Base-by-base conservation (phyloP, 108 stramenopile species). In the Cylindrotheca closterium region DNA sequence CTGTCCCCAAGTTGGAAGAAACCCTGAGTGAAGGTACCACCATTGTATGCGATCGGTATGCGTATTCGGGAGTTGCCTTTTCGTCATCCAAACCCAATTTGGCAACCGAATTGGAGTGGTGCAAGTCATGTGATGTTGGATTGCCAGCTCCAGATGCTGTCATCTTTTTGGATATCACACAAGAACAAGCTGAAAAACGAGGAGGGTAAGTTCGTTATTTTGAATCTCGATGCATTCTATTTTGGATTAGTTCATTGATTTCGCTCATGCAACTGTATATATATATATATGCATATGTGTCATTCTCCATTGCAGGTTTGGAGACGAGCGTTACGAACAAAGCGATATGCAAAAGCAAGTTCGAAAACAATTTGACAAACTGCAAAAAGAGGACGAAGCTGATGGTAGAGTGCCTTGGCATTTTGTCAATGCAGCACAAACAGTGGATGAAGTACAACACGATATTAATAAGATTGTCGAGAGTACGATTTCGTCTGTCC, bases 1-100 rank as follows among this genome's bases (percentile, higher is more conserved):
- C 87, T 21, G 86, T 80, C 4, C 81, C 87, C 27, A 71, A 65
- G 42, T 55, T 96, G 28, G 53, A 51, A 17, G 26, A 73, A 30
- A 59, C 74, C 22, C 72, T 98, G 33, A 65, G 70, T 4, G 63
- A 60, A n/a, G 90, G 93, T 30, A 81, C 71, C 28, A 86, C 88
- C 28, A 56, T 98, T 28, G 71, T 99, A 15, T 99, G 98, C 58
- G 98, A 99, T 75, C 80, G 96, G 37, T 99, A 99, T 79, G 96
- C 96, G 21, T 96, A 98, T 72, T 91, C 88, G 34, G 99, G 98
- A 28, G 98, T 99, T 23, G 98, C 98, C 21, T 99, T 99, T 82
- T 91, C 93, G 0, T 86, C 94, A 22, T 88, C 97, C 69, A 99
- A 99, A 71, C 47, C 70, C 52, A 30, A 22, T 2, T 63, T 93